Evolutionary conservation across 2,329 filamentous ascomycete species (phyloP), one percentile per base, ranked within the genome.

Genomic region (Trichoderma simmonsii): DNA sequence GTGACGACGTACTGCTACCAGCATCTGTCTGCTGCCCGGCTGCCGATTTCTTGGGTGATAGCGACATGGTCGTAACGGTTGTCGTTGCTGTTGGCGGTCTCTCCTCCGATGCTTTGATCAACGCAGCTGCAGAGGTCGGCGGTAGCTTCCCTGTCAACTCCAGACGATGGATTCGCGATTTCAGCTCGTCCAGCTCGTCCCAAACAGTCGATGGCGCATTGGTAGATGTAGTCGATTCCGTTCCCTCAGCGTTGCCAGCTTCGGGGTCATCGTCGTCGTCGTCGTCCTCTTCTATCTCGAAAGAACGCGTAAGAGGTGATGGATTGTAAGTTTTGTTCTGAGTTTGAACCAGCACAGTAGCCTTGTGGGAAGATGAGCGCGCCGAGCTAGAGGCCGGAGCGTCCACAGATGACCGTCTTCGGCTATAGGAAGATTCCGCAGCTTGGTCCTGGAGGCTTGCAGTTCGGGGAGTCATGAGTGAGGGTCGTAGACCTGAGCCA

Each of bases 121-220:
- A 91, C 2, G 93, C 92, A 3, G 93, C 93, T 43, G 91, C 92
- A 3, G 94, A 95, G 2, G 93, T 94, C 0, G 93, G 85, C 0
- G 95, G 94, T 39, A 96, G 84, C 81, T 97, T 97, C 72, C 95
- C 95, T 3, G 93, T 97, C 76, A 97, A 82, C 80, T 98, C 96
- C 11, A 99, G 87, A 73, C 94, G 93, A 76, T 93, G 91, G 76
- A 99, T 97, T 34, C 96, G 90, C 54, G 93, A 96, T 80, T 98
- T 98, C 61, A 99, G 84, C 75, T 98, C 96, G 77, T 98, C 96
- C 32, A 99, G 84, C 81, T 99, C 96, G 79, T 98, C 96, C 96
- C 96, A 99, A 3, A 99, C 93, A 0, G 94, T 98, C 2, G 94
- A 97, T 14, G 95, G 93, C 1, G 93, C 94, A 1, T 92, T 94